phyloP scores from a whole-genome alignment of 495 filamentous ascomycete species.

The Astrothelium macrocarpum region DNA sequence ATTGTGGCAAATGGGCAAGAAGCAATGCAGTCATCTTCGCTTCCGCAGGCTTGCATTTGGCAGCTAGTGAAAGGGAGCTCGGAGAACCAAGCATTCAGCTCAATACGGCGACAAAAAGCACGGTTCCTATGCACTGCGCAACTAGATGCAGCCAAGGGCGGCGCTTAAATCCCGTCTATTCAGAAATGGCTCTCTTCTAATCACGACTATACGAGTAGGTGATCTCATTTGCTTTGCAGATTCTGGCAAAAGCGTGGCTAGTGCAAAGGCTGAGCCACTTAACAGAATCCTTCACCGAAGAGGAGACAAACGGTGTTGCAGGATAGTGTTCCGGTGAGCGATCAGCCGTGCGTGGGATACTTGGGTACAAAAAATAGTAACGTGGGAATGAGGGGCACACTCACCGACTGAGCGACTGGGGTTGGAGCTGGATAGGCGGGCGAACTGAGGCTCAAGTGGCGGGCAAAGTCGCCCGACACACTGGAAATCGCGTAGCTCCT shows the following conservation, averaged over 20 bases:
- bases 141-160: background rate
- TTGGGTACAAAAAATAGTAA: background rate
- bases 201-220: background rate
- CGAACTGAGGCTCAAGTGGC: conserved; percentile 2
- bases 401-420: background rate
- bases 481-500: background rate
- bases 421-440: background rate
- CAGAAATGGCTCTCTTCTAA: no score
- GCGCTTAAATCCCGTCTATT: no score
- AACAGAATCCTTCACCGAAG: background rate
- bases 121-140: background rate
- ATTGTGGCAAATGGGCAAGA: background rate
- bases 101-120: background rate
- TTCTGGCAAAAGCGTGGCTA: background rate
- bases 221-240: background rate
- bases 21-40: background rate
- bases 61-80: background rate
- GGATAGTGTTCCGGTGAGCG: background rate
- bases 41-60: background rate
- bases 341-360: background rate
- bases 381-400: background rate
- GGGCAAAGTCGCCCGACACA: conserved; percentile 1
- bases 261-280: conserved; percentile 4
- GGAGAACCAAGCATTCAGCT: conserved; percentile 1
- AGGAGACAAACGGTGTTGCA: background rate